Evolutionary conservation across 306 rosid species (phyloP), one percentile per base, ranked within the genome.

Genomic region (Fagus crenata): DNA sequence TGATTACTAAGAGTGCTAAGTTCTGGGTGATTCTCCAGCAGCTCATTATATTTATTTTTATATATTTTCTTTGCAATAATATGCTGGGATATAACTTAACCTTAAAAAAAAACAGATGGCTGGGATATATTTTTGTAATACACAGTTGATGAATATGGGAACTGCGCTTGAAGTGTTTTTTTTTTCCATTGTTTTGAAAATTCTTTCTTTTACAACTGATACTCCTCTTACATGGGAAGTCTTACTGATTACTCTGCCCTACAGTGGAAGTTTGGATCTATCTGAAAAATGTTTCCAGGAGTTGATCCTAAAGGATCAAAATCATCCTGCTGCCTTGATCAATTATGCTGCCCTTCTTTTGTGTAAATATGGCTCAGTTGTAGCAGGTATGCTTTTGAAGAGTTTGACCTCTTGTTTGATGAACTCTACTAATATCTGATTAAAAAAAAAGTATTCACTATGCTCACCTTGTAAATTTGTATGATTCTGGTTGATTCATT

Each of bases 321-420:
- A 86, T 77, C 98, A 95, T 82, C 98, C 98, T 43, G 90, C 96
- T 15, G 95, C 98, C 74, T 83, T 92, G 81, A 89, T 92, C 83
- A 95, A 95, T 81, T 90, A 95, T 84, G 90, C 96, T 69, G 76
- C 97, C 78, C 82, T 89, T 76, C 91, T 95, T 80, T 88, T 90
- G 84, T 88, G 97, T 80, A 88, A 87, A 87, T 77, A 89, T 75
- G 96, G 96, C 72, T 88, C 97, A 0, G 89, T 89, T 70, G 87
- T 95, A 70, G 91, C 97, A 89, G 98, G 98, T 95, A 88, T 73
- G 71, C 63, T 81, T 79, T 75, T 65, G 72, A 40, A 55, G 49
- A 11, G 69, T 70, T 74, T 54, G 43, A 17, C 53, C 54, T 22
- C 55, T 41, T 53, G 71, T 72, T 37, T 11, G 22, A 69, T 36